Conservation (phyloP, 345 rosid genomes). For the Crucihimalaya himalaica region DNA sequence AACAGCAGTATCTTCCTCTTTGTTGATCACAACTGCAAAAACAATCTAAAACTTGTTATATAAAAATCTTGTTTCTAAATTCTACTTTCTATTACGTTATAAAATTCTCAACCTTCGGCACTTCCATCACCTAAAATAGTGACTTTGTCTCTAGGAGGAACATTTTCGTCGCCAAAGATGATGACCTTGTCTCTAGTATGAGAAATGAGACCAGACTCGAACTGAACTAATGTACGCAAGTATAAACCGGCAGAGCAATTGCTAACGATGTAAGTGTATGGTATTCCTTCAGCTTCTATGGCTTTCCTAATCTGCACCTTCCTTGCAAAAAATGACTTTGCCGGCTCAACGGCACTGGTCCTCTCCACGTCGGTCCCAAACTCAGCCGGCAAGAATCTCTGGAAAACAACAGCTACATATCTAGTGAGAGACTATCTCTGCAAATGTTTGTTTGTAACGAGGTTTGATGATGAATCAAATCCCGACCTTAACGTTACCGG, state of each 20-base stretch:
- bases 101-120: slow-evolving; percentile 27
- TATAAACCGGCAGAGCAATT: slow-evolving; percentile 35
- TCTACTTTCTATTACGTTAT: background rate
- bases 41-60: too few relatives aligned
- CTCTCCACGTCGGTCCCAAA: slow-evolving; percentile 41
- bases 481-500: slow-evolving; percentile 40
- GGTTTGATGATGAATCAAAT: background rate
- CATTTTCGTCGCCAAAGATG: slow-evolving; percentile 1
- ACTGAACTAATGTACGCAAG: slow-evolving; percentile 36
- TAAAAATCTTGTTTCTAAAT: background rate
- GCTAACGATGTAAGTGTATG: slow-evolving; percentile 38
- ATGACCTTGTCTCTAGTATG: slow-evolving; percentile 35
- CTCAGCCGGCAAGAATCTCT: slow-evolving; percentile 49
- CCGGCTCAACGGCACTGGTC: slow-evolving; percentile 37
- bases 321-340: slow-evolving; percentile 12
- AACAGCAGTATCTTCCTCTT: slow-evolving; percentile 55
- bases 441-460: background rate
- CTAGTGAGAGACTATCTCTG: background rate
- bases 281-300: slow-evolving; percentile 43
- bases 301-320: slow-evolving; percentile 39
- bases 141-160: slow-evolving; percentile 39
- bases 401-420: slow-evolving; percentile 27
- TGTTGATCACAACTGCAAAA: slow-evolving; percentile 48
- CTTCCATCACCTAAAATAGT: background rate
- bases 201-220: slow-evolving; percentile 32